Conservation (phyloP, 768 basidiomycete genomes). For the Dendrothele bispora region DNA sequence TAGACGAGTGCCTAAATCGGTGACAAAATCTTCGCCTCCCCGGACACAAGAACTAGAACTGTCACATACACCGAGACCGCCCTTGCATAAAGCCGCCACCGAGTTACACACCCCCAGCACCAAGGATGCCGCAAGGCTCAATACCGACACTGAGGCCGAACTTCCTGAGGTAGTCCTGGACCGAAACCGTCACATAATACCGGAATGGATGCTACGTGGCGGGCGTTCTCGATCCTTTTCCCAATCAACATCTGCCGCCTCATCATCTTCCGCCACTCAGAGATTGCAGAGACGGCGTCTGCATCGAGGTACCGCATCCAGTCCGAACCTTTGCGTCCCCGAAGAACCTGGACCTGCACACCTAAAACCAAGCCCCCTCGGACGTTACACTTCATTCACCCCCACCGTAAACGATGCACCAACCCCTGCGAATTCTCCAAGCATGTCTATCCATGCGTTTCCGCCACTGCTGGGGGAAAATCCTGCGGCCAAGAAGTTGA, state of each 20-base stretch:
- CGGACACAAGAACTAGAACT: constrained; percentile 10
- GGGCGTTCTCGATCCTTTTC: constrained; percentile 50
- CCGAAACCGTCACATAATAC: constrained; percentile 92
- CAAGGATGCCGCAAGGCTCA: constrained; percentile 25
- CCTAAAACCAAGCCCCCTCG: constrained; percentile 39
- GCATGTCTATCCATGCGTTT: constrained; percentile 30
- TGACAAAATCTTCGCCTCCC: constrained; percentile 15
- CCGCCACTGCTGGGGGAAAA: constrained; percentile 22
- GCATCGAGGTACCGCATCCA: constrained; percentile 61
- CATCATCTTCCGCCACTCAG: constrained; percentile 26
- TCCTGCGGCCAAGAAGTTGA: constrained; percentile 4
- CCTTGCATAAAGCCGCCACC: neutral
- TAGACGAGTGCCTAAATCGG: constrained; percentile 63
- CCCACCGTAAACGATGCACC: constrained; percentile 42
- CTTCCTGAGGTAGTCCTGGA: constrained; percentile 94
- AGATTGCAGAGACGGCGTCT: constrained; percentile 42
- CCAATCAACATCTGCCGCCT: constrained; percentile 44
- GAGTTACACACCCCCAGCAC: constrained; percentile 12
- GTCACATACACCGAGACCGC: neutral
- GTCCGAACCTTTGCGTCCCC: constrained; percentile 59
- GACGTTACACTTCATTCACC: constrained; percentile 36
- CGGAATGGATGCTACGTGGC: constrained; percentile 81
- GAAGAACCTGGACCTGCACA: constrained; percentile 16
- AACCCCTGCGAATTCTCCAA: constrained; percentile 52
- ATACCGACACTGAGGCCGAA: constrained; percentile 69